Evolutionary conservation across 495 filamentous ascomycete species (phyloP).

Genomic region (Aspergillus nanangensis): DNA sequence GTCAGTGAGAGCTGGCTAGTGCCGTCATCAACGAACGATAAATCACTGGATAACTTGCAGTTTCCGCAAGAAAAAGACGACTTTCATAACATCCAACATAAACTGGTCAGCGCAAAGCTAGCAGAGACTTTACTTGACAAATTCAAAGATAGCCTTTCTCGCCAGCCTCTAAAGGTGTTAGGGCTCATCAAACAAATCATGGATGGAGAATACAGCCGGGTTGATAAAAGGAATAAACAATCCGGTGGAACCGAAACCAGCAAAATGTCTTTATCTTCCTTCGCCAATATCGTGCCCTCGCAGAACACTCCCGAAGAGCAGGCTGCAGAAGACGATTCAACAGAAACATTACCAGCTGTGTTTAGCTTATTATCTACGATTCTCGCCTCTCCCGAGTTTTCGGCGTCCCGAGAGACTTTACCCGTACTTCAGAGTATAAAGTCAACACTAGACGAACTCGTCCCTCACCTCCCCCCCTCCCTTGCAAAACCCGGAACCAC

Average conservation of each 20-base stretch:
- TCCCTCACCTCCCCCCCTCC: conserved; percentile 27
- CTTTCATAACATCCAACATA: conserved; percentile 35
- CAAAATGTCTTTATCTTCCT: conserved; percentile 33
- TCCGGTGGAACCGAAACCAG: conserved; percentile 1
- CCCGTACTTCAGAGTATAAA: conserved; percentile 48
- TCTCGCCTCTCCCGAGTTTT: conserved; percentile 58
- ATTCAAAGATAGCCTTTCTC: conserved; percentile 63
- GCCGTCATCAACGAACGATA: conserved; percentile 13
- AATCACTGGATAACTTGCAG: conserved; percentile 18
- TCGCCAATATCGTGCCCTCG: conserved; percentile 30
- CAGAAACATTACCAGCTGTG: conserved; percentile 49
- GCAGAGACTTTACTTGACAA: conserved; percentile 63
- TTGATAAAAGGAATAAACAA: conserved; percentile 3
- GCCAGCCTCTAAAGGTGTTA: conserved; percentile 57
- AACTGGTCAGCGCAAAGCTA: conserved; percentile 57
- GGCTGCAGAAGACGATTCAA: conserved; percentile 39
- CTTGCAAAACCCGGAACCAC: conserved; percentile 45
- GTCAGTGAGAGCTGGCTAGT: conserved; percentile 60
- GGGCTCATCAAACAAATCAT: conserved; percentile 58
- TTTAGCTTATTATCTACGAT: conserved; percentile 67
- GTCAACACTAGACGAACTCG: conserved; percentile 39
- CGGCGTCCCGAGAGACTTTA: conserved; percentile 40
- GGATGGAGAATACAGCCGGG: conserved; percentile 28
- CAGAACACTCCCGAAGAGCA: conserved; percentile 10
- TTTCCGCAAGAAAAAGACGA: conserved; percentile 24